Evolutionary conservation across 2,329 filamentous ascomycete genomes (phyloP), one percentile per base, ranked within the genome.

Genomic region (Elsinoe fawcettii): DNA sequence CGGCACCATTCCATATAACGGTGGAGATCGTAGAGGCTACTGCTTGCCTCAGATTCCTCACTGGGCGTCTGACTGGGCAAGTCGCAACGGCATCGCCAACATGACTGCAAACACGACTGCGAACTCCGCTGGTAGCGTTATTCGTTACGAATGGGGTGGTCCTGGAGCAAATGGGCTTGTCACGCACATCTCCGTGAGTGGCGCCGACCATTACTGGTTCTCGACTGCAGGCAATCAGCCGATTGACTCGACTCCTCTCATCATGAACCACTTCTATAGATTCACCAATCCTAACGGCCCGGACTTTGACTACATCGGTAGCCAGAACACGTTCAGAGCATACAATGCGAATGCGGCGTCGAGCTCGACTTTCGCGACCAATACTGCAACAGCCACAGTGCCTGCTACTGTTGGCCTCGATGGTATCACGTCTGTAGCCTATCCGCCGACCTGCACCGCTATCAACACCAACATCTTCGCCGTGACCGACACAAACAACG

Each of bases 141-240:
- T 63, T 2, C 66, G 62, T 2, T 68, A 66, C 58, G 63, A 65
- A 3, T 61, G 67, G 60, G 60, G 60, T 46, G 57, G 66, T 62
- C 63, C 25, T 63, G 61, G 59, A 63, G 66, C 58, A 63, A 65
- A 56, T 63, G 68, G 71, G 20, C 60, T 67, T 5, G 66, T 74
- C 7, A 63, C 69, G 30, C 73, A 75, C 55, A 75, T 74, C 59
- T 67, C 66, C 37, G 65, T 73, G 32, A 67, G 63, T 9, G 69
- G 71, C 5, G 34, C 73, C n/a, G 66, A 65, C 6, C 74, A 76
- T 59, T 68, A 70, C 43, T 76, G 74, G 74, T 72, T 73, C 2
- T 71, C 66, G 22, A 63, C 51, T 9, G 55, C 56, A 9, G 49
- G 36, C 16, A 60, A 51, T 12, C 62, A 64, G 5, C 62, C 61